A percentile compares a stretch with the other conserved stretches of the same genome.
phyloP scores from a whole-genome alignment of 148 eudicot species.

The Rhododendron griersonianum region DNA sequence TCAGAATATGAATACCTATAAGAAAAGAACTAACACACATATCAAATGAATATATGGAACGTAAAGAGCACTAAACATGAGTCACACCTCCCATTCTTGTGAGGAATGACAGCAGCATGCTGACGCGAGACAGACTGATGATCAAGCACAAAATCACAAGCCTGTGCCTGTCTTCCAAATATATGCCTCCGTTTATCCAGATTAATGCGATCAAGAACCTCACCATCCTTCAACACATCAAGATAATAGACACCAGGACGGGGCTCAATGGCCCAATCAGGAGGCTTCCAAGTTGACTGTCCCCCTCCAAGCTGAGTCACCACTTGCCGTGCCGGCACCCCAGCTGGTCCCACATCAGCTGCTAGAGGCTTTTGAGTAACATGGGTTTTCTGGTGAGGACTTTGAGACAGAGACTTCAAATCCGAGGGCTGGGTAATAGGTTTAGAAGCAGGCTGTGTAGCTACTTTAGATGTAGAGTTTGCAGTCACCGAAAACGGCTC shows the following conservation, averaged over 20 bases:
- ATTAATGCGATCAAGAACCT: slow-evolving; percentile 57
- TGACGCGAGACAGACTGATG: slow-evolving; percentile 97
- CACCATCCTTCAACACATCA: slow-evolving; percentile 87
- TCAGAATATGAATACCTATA: neutral
- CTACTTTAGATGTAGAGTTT: slow-evolving; percentile 35
- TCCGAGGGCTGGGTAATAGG: slow-evolving; percentile 14
- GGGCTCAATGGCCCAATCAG: slow-evolving; percentile 99
- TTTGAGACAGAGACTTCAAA: slow-evolving; percentile 13
- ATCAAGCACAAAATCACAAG: slow-evolving; percentile 96
- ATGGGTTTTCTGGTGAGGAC: slow-evolving; percentile 26
- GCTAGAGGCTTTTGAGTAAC: slow-evolving; percentile 25
- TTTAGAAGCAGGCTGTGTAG: slow-evolving; percentile 27
- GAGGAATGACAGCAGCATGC: slow-evolving; percentile 95
- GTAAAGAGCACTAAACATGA: neutral
- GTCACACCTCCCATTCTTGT: slow-evolving; percentile 85
- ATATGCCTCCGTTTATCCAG: slow-evolving; percentile 73
- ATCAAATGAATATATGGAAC: neutral
- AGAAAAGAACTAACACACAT: neutral
- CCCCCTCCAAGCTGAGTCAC: slow-evolving; percentile 78
- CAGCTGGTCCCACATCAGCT: slow-evolving; percentile 28
- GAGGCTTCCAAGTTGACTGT: slow-evolving; percentile 94
- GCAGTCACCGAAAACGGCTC: slow-evolving; percentile 72
- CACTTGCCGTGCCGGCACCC: slow-evolving; percentile 32
- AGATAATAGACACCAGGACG: slow-evolving; percentile 80
- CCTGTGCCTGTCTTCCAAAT: slow-evolving; percentile 83